These are phyloP conservation scores for Suillus americanus DNA, from an alignment of 768 basidiomycete species.

Conservation along the genomic window DNA sequence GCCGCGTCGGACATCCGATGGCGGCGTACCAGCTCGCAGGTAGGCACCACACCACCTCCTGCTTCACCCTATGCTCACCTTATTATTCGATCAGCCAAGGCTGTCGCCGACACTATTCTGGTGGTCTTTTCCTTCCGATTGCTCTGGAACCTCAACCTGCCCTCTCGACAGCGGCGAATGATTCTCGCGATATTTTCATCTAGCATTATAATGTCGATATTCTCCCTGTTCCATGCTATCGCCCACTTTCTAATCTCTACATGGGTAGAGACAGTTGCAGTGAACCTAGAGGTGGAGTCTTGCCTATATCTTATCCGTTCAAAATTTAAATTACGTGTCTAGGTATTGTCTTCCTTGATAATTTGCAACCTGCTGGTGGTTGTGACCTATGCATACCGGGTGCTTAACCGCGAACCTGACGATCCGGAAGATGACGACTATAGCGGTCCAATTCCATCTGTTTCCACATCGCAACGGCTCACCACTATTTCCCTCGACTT, in stretches of 20 bases:
- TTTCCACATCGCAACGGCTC: constrained; percentile 8
- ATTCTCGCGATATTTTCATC: constrained; percentile 13
- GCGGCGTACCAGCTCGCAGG: constrained; percentile 11
- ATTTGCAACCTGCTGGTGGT: constrained; percentile 16
- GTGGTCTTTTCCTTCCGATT: constrained; percentile 10
- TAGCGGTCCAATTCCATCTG: neutral
- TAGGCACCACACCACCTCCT: neutral
- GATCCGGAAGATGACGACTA: constrained; percentile 13
- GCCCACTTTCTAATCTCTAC: neutral
- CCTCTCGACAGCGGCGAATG: constrained; percentile 14
- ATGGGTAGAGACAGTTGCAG: neutral
- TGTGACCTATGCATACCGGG: constrained; percentile 13
- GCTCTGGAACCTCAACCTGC: constrained; percentile 18
- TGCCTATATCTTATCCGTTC: neutral
- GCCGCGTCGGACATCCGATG: neutral
- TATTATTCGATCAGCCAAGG: constrained; percentile 2
- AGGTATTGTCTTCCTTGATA: constrained; percentile 6
- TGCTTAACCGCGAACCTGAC: neutral
- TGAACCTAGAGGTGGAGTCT: constrained; percentile 5
- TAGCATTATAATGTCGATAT: constrained; percentile 12
- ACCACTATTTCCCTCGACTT: constrained; percentile 19
- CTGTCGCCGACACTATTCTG: constrained; percentile 7
- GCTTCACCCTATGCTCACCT: neutral
- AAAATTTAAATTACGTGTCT: neutral
- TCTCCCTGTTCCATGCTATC: constrained; percentile 12